Base-by-base conservation (phyloP, 1,139 yeast genomes). In the Kurtzmaniella quercitrusa region DNA sequence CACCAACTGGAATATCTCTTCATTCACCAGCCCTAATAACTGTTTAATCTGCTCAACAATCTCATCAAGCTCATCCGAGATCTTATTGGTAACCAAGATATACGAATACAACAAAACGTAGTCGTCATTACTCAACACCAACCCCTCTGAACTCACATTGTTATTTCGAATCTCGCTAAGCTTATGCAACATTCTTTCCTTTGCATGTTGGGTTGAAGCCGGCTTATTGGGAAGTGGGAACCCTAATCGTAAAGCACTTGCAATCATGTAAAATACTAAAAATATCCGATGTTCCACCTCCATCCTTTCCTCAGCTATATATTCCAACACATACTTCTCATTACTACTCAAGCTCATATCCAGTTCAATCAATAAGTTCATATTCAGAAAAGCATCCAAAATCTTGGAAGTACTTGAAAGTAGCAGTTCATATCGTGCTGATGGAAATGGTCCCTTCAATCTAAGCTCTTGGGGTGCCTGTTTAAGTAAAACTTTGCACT, bases 381-480 rank as follows among this genome's bases (percentile, higher is more conserved):
- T 71, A 53, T 86, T 85, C 57, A 84, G 90, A 54, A 79, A 83
- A 0, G 91, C 82, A 57, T 87, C 94, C 14, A 86, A 68, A 25
- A 88, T 82, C 27, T 73, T 73, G 41, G 85, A 82, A 0, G 94
- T 85, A 6, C 78, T 66, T 15, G 63, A 60, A 18, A 87, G 57
- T 17, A 88, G 59, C 38, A 63, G 66, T 33, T 68, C 65, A 59
- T 84, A 88, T 1, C 71, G 68, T 2, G 60, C 65, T 2, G 62
- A 58, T 1, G 93, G 90, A 50, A 86, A 88, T 11, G 75, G 73
- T 0, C 95, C 95, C 54, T 87, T 85, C 42, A 88, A 63, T 39
- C 95, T 70, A 44, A 85, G 69, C 56, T 88, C 96, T 55, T 79
- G 70, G 1, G 93, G 89, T 0, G 95, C 91, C 52, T 84, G 91